phyloP scores from a whole-genome alignment of 805 yeast species.

The Kurtzmaniella fragi region DNA sequence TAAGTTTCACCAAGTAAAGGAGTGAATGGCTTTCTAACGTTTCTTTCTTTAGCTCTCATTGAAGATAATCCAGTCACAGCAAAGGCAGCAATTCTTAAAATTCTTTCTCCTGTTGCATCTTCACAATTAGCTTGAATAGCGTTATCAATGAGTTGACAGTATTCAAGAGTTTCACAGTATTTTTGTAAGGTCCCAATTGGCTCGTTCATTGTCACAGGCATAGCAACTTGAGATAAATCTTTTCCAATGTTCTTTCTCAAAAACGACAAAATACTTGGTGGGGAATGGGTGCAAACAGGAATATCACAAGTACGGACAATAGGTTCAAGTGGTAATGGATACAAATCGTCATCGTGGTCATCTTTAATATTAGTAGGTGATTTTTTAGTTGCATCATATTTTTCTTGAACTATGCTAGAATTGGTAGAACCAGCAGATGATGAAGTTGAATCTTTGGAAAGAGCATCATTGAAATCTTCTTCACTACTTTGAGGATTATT shows the following conservation, averaged over 20 bases:
- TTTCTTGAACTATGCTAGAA: slow-evolving; percentile 1
- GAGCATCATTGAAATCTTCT: not conserved
- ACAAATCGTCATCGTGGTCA: slow-evolving; percentile 39
- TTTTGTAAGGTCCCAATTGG: slow-evolving; percentile 81
- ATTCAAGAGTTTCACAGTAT: slow-evolving; percentile 77
- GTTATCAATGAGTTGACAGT: slow-evolving; percentile 57
- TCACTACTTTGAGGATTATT: slow-evolving; percentile 3
- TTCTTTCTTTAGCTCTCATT: slow-evolving; percentile 68
- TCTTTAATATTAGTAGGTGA: slow-evolving; percentile 9
- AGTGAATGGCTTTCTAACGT: slow-evolving; percentile 85
- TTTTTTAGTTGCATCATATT: slow-evolving; percentile 2
- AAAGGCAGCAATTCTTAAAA: slow-evolving; percentile 71
- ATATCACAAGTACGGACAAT: slow-evolving; percentile 57
- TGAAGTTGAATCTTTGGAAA: slow-evolving; percentile 1
- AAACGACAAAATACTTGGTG: slow-evolving; percentile 78
- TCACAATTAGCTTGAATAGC: slow-evolving; percentile 46
- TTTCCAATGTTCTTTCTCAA: slow-evolving; percentile 90
- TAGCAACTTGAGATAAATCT: slow-evolving; percentile 76
- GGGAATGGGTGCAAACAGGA: slow-evolving; percentile 53
- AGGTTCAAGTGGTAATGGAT: slow-evolving; percentile 56
- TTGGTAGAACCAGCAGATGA: slow-evolving; percentile 9
- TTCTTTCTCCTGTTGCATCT: slow-evolving; percentile 50
- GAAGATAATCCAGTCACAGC: slow-evolving; percentile 72
- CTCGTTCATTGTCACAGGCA: slow-evolving; percentile 94
- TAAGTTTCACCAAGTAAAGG: slow-evolving; percentile 92